Evolutionary conservation across 768 basidiomycete genomes (phyloP).

Genomic region (Rubroboletus satanas): DNA sequence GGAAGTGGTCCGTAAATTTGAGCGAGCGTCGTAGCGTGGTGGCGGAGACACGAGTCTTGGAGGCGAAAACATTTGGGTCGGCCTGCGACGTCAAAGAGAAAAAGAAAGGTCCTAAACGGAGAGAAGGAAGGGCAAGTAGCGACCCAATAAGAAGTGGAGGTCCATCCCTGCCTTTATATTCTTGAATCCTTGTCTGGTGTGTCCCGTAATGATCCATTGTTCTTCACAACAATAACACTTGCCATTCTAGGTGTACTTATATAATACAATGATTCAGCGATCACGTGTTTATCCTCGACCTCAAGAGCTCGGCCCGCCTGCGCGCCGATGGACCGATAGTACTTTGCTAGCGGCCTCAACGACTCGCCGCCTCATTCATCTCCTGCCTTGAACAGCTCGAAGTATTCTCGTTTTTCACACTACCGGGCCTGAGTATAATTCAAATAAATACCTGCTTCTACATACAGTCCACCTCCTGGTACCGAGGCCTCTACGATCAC

Average conservation of each 20-base stretch:
- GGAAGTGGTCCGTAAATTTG: slow-evolving; percentile 25
- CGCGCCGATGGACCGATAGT: too few relatives aligned
- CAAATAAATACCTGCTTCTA: too few relatives aligned
- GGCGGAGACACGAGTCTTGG: slow-evolving; percentile 40
- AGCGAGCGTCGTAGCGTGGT: slow-evolving; percentile 54
- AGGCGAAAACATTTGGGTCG: slow-evolving; percentile 34
- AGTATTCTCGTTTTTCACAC: too few relatives aligned
- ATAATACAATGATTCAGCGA: background rate
- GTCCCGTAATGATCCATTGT: slow-evolving; percentile 13
- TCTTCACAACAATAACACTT: slow-evolving; percentile 29
- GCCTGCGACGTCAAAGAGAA: slow-evolving; percentile 34
- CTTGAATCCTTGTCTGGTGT: slow-evolving; percentile 1
- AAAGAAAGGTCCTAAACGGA: slow-evolving; percentile 10
- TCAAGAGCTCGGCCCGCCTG: too few relatives aligned
- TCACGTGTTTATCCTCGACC: slow-evolving; percentile 4
- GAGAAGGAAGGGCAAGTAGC: slow-evolving; percentile 4
- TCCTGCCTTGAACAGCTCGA: too few relatives aligned
- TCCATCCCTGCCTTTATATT: slow-evolving; percentile 25
- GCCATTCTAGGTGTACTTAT: slow-evolving; percentile 15
- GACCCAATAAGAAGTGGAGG: slow-evolving; percentile 13
- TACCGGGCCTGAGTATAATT: too few relatives aligned
- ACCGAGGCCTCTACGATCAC: too few relatives aligned
- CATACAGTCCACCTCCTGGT: too few relatives aligned
- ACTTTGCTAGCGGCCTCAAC: too few relatives aligned
- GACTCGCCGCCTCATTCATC: too few relatives aligned